Base-by-base conservation (phyloP, 75 land plant species). In the Selaginella tamariscina region DNA sequence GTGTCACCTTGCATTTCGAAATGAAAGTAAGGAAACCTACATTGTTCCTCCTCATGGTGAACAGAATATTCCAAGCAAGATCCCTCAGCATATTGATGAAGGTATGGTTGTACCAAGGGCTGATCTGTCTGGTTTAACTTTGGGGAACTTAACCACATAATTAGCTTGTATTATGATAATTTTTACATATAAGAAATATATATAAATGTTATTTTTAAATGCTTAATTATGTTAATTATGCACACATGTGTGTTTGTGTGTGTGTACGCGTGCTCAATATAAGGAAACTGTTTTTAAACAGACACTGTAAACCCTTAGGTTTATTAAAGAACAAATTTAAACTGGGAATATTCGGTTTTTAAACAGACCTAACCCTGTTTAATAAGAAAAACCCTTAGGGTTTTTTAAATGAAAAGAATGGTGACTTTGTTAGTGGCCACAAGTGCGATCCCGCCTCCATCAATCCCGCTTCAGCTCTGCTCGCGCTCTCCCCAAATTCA, bases 371-470 rank as follows among this genome's bases (percentile, higher is more conserved):
- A n/a, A n/a, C n/a, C n/a, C n/a, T n/a, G n/a, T n/a, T n/a, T n/a
- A n/a, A n/a, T n/a, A n/a, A n/a, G n/a, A n/a, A n/a, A n/a, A n/a
- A n/a, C n/a, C n/a, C n/a, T n/a, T n/a, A n/a, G n/a, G n/a, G n/a
- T n/a, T n/a, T n/a, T 39, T 39, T 39, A 15, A 39, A 39, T 39
- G 49, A 39, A 39, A 39, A 39, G 49, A 39, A 88, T 91, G 93
- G 97, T 88, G 79, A 73, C 75, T 9, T 79, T 91, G 54, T 69
- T 91, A 21, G 89, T 91, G 30, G 88, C 88, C 26, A 85, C 94
- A 2, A 82, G 82, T n/a, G 65, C 70, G 97, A 91, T 64, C 85
- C 94, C 1, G 97, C 97, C 22, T 91, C 97, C 32, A 79, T 88
- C 49, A 81, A 81, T 56, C 94, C 97, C 0, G 97, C 97, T 44